A percentile compares a stretch with the other conserved stretches of the same genome.
These are phyloP conservation scores for Chaetothyriales sp. DNA, from an alignment of 2,329 filamentous ascomycete genomes.

Conservation along the genomic window DNA sequence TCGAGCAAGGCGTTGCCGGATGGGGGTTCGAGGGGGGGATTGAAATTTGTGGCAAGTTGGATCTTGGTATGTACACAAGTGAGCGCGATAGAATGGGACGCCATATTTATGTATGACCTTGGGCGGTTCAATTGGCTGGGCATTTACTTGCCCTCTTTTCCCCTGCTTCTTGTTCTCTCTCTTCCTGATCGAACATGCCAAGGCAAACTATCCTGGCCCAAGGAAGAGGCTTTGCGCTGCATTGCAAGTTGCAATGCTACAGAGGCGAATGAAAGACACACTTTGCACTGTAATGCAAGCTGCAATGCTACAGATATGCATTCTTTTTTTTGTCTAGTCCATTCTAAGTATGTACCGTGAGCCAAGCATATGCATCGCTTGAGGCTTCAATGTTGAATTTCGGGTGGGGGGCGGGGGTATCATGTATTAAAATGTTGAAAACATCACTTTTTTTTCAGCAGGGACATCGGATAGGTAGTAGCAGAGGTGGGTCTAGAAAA, in stretches of 20 bases:
- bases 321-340: not conserved
- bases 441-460: not conserved
- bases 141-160: too few species aligned
- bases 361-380: not conserved
- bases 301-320: not conserved
- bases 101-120: not conserved
- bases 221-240: too few species aligned
- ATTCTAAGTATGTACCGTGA: not conserved
- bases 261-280: too few species aligned
- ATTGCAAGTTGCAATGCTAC: too few species aligned
- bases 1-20: not conserved
- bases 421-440: not conserved
- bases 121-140: too few species aligned
- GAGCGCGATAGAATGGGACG: not conserved
- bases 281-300: too few species aligned
- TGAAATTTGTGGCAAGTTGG: too few species aligned
- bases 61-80: not conserved
- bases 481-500: conserved; percentile 48
- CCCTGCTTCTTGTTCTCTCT: too few species aligned
- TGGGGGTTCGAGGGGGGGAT: not conserved
- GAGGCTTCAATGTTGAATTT: not conserved
- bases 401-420: not conserved
- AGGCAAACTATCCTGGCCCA: too few species aligned
- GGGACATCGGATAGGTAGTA: not conserved
- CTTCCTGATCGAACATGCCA: too few species aligned